These are phyloP conservation scores for Penicillium sp. DNA, from an alignment of 2,329 filamentous ascomycete genomes.

Conservation along the genomic window DNA sequence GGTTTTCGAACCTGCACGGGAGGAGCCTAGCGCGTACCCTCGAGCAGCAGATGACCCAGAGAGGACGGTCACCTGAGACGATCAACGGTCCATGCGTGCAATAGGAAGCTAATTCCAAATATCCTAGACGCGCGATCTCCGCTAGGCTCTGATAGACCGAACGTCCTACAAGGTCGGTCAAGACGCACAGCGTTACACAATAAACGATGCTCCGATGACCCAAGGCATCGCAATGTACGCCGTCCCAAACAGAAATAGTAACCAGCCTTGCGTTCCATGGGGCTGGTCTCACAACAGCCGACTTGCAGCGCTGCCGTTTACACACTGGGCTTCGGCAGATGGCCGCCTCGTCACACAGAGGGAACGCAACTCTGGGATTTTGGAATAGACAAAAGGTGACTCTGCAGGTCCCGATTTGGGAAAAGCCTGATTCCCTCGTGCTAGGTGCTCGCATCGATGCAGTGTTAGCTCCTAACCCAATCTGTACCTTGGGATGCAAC, in stretches of 20 bases:
- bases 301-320: conserved; percentile 17
- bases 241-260: conserved; percentile 10
- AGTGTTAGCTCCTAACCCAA: background rate
- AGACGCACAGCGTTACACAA: conserved; percentile 13
- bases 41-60: conserved; percentile 25
- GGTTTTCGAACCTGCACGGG: conserved; percentile 14
- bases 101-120: conserved; percentile 10
- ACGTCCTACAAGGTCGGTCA: conserved; percentile 16
- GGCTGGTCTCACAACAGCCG: conserved; percentile 18
- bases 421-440: background rate
- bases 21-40: conserved; percentile 7
- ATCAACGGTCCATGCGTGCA: conserved; percentile 31
- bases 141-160: conserved; percentile 5
- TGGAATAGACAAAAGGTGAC: conserved; percentile 11
- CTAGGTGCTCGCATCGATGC: background rate
- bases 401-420: conserved; percentile 7
- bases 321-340: conserved; percentile 16
- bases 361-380: conserved; percentile 4
- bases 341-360: conserved; percentile 13
- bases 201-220: conserved; percentile 5
- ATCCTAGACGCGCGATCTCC: conserved; percentile 12
- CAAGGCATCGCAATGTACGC: conserved; percentile 9
- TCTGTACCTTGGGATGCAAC: conserved; percentile 8
- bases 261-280: conserved; percentile 1
- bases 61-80: conserved; percentile 30